A percentile compares a stretch with the other conserved stretches of the same genome.
phyloP scores from a whole-genome alignment of 1,284 basidiomycete genomes.

The Trichosporon inkin region DNA sequence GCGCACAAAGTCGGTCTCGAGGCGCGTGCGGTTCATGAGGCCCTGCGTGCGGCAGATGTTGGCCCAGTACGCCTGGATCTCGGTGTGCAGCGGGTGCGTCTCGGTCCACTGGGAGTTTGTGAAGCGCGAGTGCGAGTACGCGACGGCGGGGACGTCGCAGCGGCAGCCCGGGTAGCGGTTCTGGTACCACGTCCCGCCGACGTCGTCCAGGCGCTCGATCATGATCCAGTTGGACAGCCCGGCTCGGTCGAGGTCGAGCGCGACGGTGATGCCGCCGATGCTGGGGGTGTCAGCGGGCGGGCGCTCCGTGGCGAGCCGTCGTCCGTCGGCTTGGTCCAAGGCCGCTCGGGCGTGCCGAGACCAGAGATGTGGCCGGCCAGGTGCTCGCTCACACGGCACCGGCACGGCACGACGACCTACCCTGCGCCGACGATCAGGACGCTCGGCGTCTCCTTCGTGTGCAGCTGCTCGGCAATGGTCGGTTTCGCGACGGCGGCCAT shows the following conservation, averaged over 20 bases:
- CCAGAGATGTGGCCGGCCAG: too few relatives aligned
- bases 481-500: not conserved
- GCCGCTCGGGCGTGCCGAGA: too few relatives aligned
- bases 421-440: slow-evolving; percentile 18
- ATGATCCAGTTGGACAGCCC: slow-evolving; percentile 21
- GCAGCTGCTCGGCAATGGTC: not conserved
- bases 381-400: not conserved
- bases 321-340: too few relatives aligned
- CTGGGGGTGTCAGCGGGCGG: slow-evolving; percentile 4
- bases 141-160: slow-evolving; percentile 17
- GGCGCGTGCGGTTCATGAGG: slow-evolving; percentile 1
- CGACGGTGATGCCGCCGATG: slow-evolving; percentile 20
- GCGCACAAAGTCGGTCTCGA: not conserved
- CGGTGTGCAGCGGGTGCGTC: slow-evolving; percentile 19
- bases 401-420: not conserved
- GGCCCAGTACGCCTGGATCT: slow-evolving; percentile 22
- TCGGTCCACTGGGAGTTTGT: slow-evolving; percentile 21
- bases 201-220: slow-evolving; percentile 15
- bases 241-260: slow-evolving; percentile 17
- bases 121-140: slow-evolving; percentile 20
- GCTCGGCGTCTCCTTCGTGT: slow-evolving; percentile 8
- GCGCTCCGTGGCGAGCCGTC: too few relatives aligned
- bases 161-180: slow-evolving; percentile 18
- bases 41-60: slow-evolving; percentile 11
- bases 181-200: slow-evolving; percentile 21